Evolutionary conservation across 441 rosid species (phyloP), one percentile per base, ranked within the genome.

Genomic region (Aleurites moluccanus): DNA sequence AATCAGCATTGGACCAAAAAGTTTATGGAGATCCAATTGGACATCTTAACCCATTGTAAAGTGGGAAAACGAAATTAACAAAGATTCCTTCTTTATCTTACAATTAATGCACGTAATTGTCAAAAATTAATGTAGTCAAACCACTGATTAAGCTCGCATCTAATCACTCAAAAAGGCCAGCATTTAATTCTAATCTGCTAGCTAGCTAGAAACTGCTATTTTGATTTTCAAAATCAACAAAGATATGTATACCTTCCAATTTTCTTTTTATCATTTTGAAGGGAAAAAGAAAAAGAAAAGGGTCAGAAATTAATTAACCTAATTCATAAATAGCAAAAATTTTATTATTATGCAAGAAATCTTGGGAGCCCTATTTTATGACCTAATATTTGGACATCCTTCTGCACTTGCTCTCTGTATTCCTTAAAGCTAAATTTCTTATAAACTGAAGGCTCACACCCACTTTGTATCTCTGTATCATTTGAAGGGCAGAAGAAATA

Each of bases 401-500:
- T 89, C 71, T 88, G 94, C 18, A 95, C 97, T 80, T 93, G 90
- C 59, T 83, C 83, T 79, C 92, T 86, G 64, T 85, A 93, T 62
- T 93, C 90, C 72, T 86, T 73, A 55, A 95, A 95, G 84, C 88
- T 95, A 70, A 95, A 95, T 69, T 86, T 85, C 76, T 76, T 85
- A 15, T 95, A 95, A 52, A 84, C 55, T 9, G 91, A 82, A 50
- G 83, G 81, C 77, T 84, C 81, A 35, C 80, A 67, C 45, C 88
- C 85, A 69, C 93, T 86, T 44, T 84, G 72, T 47, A 93, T 87
- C 78, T 86, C 84, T 0, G 94, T 84, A 25, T 93, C 97, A 71
- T 80, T 80, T 0, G 97, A 90, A 42, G 98, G 98, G 61, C 99
- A 95, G 18, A 93, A 70, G 86, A 93, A 95, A 85, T 91, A 95